A percentile compares a stretch with the other conserved stretches of the same genome.
Evolutionary conservation across 805 yeast genomes (phyloP).

Genomic region (Nakazawaea molendinolei): DNA sequence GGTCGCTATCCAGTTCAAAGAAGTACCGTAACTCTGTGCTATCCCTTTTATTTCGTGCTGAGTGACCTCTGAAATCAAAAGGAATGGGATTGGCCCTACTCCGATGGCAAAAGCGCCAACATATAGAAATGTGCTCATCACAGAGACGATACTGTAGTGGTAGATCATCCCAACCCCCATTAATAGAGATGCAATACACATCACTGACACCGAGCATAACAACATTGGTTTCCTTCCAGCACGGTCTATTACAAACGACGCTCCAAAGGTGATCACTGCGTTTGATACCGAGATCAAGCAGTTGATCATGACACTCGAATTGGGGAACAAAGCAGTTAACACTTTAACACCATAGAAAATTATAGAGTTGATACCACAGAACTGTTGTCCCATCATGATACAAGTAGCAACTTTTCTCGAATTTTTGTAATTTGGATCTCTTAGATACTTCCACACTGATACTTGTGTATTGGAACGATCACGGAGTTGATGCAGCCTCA

Average conservation of each 20-base stretch:
- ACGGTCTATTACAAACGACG: conserved; percentile 72
- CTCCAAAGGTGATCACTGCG: conserved; percentile 61
- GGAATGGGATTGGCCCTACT: conserved; percentile 91
- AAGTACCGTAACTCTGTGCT: conserved; percentile 91
- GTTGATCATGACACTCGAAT: conserved; percentile 63
- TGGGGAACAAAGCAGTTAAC: conserved; percentile 64
- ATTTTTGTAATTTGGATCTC: conserved; percentile 41
- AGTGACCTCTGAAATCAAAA: conserved; percentile 83
- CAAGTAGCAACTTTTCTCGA: conserved; percentile 64
- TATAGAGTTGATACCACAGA: conserved; percentile 89
- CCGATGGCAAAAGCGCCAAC: conserved; percentile 72
- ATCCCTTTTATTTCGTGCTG: conserved; percentile 71
- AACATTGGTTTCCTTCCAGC: conserved; percentile 73
- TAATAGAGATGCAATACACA: conserved; percentile 59
- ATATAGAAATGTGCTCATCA: conserved; percentile 61
- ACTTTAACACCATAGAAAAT: conserved; percentile 91
- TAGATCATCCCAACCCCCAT: conserved; percentile 61
- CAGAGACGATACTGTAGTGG: conserved; percentile 41
- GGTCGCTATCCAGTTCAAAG: conserved; percentile 87
- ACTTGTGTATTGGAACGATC: conserved; percentile 16
- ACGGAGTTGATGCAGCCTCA: conserved; percentile 18
- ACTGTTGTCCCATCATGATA: conserved; percentile 79
- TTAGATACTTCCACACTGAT: conserved; percentile 38
- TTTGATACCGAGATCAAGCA: conserved; percentile 72
- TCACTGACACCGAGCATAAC: conserved; percentile 53